Evolutionary conservation across 495 filamentous ascomycete species (phyloP).

Genomic region (Aspergillus taichungensis): DNA sequence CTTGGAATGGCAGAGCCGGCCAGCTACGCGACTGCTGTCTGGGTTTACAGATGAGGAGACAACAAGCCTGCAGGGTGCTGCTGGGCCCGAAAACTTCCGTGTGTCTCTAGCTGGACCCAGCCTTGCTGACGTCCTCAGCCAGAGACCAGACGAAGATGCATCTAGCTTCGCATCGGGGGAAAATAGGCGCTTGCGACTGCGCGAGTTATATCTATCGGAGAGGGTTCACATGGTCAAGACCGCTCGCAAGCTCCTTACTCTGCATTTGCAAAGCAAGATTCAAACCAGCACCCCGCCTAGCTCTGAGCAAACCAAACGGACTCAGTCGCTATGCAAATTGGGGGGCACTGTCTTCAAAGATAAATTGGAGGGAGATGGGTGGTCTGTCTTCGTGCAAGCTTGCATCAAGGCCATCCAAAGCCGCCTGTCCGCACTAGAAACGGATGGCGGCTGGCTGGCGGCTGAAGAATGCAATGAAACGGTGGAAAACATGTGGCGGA

Average conservation of each 20-base stretch:
- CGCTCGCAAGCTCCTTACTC: constrained; percentile 33
- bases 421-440: constrained; percentile 36
- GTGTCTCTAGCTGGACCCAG: constrained; percentile 39
- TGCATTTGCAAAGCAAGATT: constrained; percentile 20
- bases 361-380: constrained; percentile 18
- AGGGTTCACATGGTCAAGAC: constrained; percentile 39
- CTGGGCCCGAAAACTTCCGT: constrained; percentile 48
- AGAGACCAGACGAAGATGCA: constrained; percentile 34
- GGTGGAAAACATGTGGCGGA: constrained; percentile 53
- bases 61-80: constrained; percentile 55
- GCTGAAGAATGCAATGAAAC: constrained; percentile 39
- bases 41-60: constrained; percentile 61
- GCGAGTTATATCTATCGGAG: constrained; percentile 63
- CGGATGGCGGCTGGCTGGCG: constrained; percentile 44
- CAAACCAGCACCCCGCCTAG: constrained; percentile 2
- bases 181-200: constrained; percentile 51
- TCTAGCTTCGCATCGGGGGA: constrained; percentile 50
- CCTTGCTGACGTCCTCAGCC: constrained; percentile 27
- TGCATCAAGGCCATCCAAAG: constrained; percentile 38
- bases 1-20: constrained; percentile 73
- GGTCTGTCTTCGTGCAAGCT: constrained; percentile 21
- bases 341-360: constrained; percentile 24
- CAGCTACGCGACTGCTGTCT: constrained; percentile 53
- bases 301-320: constrained; percentile 7
- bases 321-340: constrained; percentile 18